Evolutionary conservation across 768 basidiomycete species (phyloP), one percentile per base, ranked within the genome.

Genomic region (Tricholoma saponaceum): DNA sequence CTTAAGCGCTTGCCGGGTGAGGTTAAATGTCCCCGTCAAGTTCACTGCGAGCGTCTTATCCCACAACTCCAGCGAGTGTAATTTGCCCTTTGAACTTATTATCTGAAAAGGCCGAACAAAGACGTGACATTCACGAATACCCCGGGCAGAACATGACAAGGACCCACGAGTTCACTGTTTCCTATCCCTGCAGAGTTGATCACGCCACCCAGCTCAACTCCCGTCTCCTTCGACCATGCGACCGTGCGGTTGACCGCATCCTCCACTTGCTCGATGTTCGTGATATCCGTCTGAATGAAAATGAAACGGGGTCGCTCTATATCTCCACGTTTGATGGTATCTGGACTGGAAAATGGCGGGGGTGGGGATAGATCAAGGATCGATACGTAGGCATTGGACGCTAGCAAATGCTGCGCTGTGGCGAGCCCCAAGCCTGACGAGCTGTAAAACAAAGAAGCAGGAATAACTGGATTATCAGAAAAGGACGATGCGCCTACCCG

Each of bases 161-260:
- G 6, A 54, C 58, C 37, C 41, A 62, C 60, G 12, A 30, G 68
- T 70, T 14, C 68, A 16, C 37, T 51, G 32, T 55, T 50, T 9
- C 76, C 84, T 0, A 83, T 76, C 3, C 84, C 85, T 3, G 83
- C 84, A 59, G 79, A 79, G 63, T 83, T 83, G 8, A 86, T 75
- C 4, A 85, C 79, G 8, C 85, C 84, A 5, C 83, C 84, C n/a
- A 85, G 69, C 25, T 70, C 66, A 6, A 78, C 76, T 5, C 71
- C 70, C 0, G 78, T 79, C 46, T 70, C 69, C 23, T 69, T 60
- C 1, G 74, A 65, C 81, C 80, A 82, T 44, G 67, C 66, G 0
- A 77, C 69, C 1, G 71, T 74, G 26, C 62, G 59, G 13, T 73
- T 67, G 16, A 82, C 75, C 4, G 78, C 77, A 5, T 62, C 59